phyloP scores from a whole-genome alignment of 768 basidiomycete genomes.

The Lentinula aciculospora region DNA sequence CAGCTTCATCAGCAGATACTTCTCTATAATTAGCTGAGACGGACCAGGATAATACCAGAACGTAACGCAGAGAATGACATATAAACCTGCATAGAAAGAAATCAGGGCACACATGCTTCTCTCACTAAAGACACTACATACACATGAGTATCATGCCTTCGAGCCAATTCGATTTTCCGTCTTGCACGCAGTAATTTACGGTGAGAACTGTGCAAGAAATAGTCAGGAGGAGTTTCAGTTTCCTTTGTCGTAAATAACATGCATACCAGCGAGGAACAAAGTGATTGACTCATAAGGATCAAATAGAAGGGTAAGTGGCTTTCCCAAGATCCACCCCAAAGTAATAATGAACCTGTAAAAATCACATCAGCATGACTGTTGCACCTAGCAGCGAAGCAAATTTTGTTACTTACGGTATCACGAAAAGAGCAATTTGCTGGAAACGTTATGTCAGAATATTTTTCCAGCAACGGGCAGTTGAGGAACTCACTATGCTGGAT shows the following conservation, averaged over 20 bases:
- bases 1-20: not conserved
- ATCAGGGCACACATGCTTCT: constrained; percentile 1
- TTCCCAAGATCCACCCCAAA: constrained; percentile 78
- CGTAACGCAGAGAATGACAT: constrained; percentile 63
- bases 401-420: constrained; percentile 83
- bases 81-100: constrained; percentile 38
- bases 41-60: constrained; percentile 59
- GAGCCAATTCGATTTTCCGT: constrained; percentile 82
- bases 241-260: no score
- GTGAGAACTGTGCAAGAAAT: constrained; percentile 51
- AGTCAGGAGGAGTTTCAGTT: not conserved
- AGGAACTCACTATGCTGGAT: constrained; percentile 61
- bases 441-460: constrained; percentile 1
- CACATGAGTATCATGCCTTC: constrained; percentile 74
- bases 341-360: constrained; percentile 57
- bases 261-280: constrained; percentile 39
- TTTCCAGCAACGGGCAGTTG: not conserved
- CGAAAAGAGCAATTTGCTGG: constrained; percentile 85
- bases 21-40: not conserved
- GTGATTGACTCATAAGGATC: constrained; percentile 84
- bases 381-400: constrained; percentile 8
- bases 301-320: constrained; percentile 76
- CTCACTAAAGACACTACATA: constrained; percentile 23
- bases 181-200: constrained; percentile 76
- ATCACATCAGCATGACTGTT: not conserved